Percentiles rank a stretch among this genome's conserved stretches.
Conservation (phyloP, 306 rosid species). For the Ochetophila trinervis region DNA sequence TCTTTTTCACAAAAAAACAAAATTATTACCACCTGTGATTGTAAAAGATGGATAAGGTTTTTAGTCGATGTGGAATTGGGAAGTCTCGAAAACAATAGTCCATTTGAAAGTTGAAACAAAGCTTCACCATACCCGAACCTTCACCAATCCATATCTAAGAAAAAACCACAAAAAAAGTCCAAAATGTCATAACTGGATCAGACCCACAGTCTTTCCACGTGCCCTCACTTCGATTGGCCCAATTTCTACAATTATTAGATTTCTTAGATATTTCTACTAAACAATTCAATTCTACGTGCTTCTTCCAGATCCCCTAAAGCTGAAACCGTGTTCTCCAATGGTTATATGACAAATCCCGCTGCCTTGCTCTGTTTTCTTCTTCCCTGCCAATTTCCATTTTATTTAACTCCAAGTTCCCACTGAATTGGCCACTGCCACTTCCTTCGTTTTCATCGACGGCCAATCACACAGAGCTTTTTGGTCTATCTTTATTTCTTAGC, state of each 20-base stretch:
- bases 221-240: background rate
- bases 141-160: background rate
- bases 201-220: background rate
- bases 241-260: background rate
- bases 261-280: background rate
- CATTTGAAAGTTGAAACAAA: conserved; percentile 3
- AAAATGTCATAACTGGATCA: background rate
- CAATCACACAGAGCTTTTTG: too few species aligned
- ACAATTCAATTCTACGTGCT: too few species aligned
- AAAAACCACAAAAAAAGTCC: background rate
- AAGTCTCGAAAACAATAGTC: background rate
- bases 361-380: too few species aligned
- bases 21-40: too few species aligned
- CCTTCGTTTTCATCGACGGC: too few species aligned
- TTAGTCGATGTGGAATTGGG: too few species aligned
- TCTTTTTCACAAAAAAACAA: too few species aligned
- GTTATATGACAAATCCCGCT: background rate
- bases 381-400: background rate
- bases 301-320: background rate
- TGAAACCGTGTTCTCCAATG: conserved; percentile 14
- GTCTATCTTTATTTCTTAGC: too few species aligned
- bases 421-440: too few species aligned
- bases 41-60: too few species aligned
- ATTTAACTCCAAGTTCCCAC: background rate
- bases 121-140: conserved; percentile 1